phyloP scores from a whole-genome alignment of 306 rosid genomes.

The Vigna reflexopilosa region DNA sequence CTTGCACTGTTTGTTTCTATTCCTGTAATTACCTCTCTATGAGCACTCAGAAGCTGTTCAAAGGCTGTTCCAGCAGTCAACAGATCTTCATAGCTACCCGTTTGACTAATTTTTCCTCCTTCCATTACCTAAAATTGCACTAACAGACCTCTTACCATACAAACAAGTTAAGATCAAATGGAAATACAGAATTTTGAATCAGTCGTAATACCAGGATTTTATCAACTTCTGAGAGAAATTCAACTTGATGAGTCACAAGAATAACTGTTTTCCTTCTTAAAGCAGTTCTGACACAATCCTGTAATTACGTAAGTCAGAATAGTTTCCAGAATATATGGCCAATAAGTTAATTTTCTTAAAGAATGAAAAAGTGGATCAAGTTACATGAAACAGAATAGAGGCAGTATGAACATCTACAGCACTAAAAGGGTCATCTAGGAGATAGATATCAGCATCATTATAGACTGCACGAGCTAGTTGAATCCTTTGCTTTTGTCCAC shows the following conservation, averaged over 20 bases:
- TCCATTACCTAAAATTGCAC: conserved; percentile 60
- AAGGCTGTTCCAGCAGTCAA: conserved; percentile 64
- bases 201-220: conserved; percentile 54
- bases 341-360: too few relatives aligned
- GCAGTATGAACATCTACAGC: conserved; percentile 74
- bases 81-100: conserved; percentile 66
- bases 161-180: neutral
- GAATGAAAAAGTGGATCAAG: neutral
- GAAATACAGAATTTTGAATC: neutral
- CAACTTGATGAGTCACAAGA: conserved; percentile 76
- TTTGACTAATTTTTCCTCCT: conserved; percentile 56
- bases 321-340: neutral
- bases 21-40: conserved; percentile 52
- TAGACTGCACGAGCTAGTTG: conserved; percentile 71
- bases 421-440: conserved; percentile 70
- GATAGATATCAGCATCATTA: conserved; percentile 66
- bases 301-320: conserved; percentile 29
- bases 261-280: conserved; percentile 58
- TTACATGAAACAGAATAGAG: conserved; percentile 60
- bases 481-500: conserved; percentile 76
- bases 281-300: conserved; percentile 69
- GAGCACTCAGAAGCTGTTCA: conserved; percentile 70
- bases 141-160: neutral
- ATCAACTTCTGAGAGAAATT: conserved; percentile 64
- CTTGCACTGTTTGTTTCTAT: conserved; percentile 40